Conservation (phyloP, 2,329 filamentous ascomycete genomes). For the Blumeriella jaapii region DNA sequence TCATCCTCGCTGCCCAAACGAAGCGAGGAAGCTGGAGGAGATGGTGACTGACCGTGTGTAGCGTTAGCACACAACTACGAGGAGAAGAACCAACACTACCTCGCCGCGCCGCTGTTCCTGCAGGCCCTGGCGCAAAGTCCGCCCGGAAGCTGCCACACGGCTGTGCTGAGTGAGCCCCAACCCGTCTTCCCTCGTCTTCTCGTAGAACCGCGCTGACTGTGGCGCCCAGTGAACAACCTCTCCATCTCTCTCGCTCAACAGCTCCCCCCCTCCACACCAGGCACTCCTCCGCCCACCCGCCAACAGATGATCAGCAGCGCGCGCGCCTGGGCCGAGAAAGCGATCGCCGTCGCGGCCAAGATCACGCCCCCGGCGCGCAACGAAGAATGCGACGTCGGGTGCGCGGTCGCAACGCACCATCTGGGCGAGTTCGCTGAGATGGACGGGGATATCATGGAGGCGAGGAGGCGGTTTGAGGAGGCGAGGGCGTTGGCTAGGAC, state of each 20-base stretch:
- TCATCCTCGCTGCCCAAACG: too few species aligned
- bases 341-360: conserved; percentile 52
- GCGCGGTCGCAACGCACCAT: conserved; percentile 75
- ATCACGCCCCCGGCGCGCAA: conserved; percentile 57
- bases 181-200: neutral
- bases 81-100: conserved; percentile 60
- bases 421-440: conserved; percentile 75
- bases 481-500: conserved; percentile 49
- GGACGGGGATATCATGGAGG: conserved; percentile 52
- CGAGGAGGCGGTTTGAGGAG: conserved; percentile 57
- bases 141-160: conserved; percentile 58
- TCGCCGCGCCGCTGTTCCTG: conserved; percentile 77
- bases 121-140: conserved; percentile 66
- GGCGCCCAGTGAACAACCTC: conserved; percentile 62
- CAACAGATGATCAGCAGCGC: conserved; percentile 57
- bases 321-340: conserved; percentile 68
- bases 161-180: conserved; percentile 55
- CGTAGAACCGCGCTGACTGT: conserved; percentile 5
- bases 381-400: conserved; percentile 73
- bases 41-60: conserved; percentile 26
- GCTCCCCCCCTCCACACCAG: conserved; percentile 26
- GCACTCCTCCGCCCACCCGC: conserved; percentile 34
- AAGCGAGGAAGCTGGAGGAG: too few species aligned
- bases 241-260: conserved; percentile 55
- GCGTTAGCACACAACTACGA: conserved; percentile 71